Percentiles rank a stretch among this genome's conserved stretches.
phyloP scores from a whole-genome alignment of 352 stramenopile genomes.

The Phytophthora multivora region DNA sequence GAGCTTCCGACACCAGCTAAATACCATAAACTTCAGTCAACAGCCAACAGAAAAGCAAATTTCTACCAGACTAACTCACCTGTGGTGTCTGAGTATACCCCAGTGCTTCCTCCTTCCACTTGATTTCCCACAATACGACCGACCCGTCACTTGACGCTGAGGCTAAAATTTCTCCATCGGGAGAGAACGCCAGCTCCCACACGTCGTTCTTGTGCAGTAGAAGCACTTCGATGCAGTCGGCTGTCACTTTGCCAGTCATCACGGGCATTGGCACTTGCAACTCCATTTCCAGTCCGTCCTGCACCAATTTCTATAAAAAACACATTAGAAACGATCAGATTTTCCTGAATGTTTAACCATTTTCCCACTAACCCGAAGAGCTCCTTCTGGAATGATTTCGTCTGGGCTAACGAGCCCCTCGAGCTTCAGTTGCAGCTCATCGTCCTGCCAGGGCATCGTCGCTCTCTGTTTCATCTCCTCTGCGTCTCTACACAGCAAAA shows the following conservation, averaged over 20 bases:
- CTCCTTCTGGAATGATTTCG: slow-evolving; percentile 67
- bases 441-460: slow-evolving; percentile 48
- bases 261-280: slow-evolving; percentile 14
- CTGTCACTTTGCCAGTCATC: slow-evolving; percentile 23
- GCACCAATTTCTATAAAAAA: slow-evolving; percentile 51
- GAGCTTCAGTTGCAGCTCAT: slow-evolving; percentile 48
- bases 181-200: slow-evolving; percentile 80
- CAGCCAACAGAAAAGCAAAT: neutral
- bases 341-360: too few relatives aligned
- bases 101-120: slow-evolving; percentile 17
- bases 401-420: slow-evolving; percentile 67
- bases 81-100: neutral
- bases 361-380: slow-evolving; percentile 47
- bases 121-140: slow-evolving; percentile 76
- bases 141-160: slow-evolving; percentile 79
- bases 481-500: slow-evolving; percentile 62
- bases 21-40: neutral
- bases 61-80: slow-evolving; percentile 9
- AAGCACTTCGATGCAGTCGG: slow-evolving; percentile 49
- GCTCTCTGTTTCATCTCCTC: slow-evolving; percentile 41
- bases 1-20: slow-evolving; percentile 28
- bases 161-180: slow-evolving; percentile 74
- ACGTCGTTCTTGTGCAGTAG: slow-evolving; percentile 58
- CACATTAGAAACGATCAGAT: neutral
- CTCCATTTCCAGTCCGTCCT: slow-evolving; percentile 26